Base-by-base conservation (phyloP, 495 filamentous ascomycete species). In the Aspergillus cavernicola region DNA sequence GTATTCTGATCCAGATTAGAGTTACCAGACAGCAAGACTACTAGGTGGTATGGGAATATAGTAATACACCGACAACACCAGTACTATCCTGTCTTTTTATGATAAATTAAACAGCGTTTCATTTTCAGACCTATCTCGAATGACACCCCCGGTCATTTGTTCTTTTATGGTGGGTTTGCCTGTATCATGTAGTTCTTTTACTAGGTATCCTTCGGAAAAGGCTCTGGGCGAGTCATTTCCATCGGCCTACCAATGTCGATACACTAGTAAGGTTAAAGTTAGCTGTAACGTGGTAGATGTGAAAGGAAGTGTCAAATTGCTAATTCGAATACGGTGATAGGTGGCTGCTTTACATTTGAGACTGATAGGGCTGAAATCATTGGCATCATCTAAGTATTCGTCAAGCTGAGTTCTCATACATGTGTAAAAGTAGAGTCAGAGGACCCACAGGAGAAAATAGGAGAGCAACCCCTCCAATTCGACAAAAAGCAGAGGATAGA, bases 51-150 rank as follows among this genome's bases (percentile, higher is more conserved):
- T 15, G 1, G 35, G 15, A 11, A 23, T 41, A 41, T 41, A 10
- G 23, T 24, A 41, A 39, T 20, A 18, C 9, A 39, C 36, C n/a
- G n/a, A n/a, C n/a, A n/a, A n/a, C n/a, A n/a, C 40, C 12, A 43
- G 6, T 42, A 42, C 20, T 29, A 16, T 9, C 20, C 23, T 43
- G 20, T 43, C 15, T 43, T 43, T 3, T 43, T 43, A 28, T 13
- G 40, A 43, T 9, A 16, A 43, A 43, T 43, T n/a, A 15, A 42
- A 43, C 11, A 43, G 40, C 40, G 40, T 43, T 43, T 9, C 23
- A 43, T 20, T 43, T 43, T 7, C 13, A 11, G 16, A 9, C 23
- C n/a, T n/a, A n/a, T n/a, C n/a, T n/a, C n/a, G n/a, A n/a, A n/a
- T 20, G 15, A 39, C 36, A 28, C 9, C 9, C 4, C 9, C 24